Base-by-base conservation (phyloP, 1,284 basidiomycete genomes). In the Vanrija sp. region DNA sequence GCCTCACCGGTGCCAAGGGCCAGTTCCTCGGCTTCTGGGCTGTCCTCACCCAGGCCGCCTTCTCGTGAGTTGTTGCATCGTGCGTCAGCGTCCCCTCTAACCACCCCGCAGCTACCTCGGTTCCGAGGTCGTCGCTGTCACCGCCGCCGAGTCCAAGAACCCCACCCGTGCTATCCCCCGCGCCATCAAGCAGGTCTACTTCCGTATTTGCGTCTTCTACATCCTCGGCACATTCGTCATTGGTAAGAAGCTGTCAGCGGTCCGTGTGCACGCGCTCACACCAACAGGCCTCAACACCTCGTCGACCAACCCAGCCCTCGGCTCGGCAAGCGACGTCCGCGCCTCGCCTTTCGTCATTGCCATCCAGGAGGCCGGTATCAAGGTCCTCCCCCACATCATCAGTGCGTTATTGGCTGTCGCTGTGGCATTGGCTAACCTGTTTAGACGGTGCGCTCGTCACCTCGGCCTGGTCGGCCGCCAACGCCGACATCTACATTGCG, bases 291-390 rank as follows among this genome's bases (percentile, higher is more conserved):
- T 91, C 22, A 80, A 90, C 54, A 86, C 89, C 5, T 84, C 87
- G 3, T 87, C 82, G 36, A 83, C 81, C 65, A 78, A 85, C 56
- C 64, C 74, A 0, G 71, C 80, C n/a, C 81, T 92, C 24, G 74
- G 81, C 56, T 76, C 86, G 45, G 68, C 68, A 47, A 80, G 59
- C 43, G 63, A 82, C n/a, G 85, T 82, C 31, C 87, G 88, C 4
- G 82, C 82, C 3, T 88, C 86, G 14, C 89, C 89, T 0, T 91
- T 89, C 72, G 88, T 91, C 57, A 88, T 91, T 61, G 88, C 70
- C 53, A 71, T 72, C 59, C 65, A 82, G 61, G 80, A 78, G 37
- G 85, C 88, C 3, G 85, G 87, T 35, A 91, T 92, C 74, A 83
- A 82, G 61, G 80, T 78, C 7, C 75, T 91, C 2, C 89, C 89